These are phyloP conservation scores for Tanacetum coccineum DNA, from an alignment of 129 eudicot genomes.

Conservation along the genomic window DNA sequence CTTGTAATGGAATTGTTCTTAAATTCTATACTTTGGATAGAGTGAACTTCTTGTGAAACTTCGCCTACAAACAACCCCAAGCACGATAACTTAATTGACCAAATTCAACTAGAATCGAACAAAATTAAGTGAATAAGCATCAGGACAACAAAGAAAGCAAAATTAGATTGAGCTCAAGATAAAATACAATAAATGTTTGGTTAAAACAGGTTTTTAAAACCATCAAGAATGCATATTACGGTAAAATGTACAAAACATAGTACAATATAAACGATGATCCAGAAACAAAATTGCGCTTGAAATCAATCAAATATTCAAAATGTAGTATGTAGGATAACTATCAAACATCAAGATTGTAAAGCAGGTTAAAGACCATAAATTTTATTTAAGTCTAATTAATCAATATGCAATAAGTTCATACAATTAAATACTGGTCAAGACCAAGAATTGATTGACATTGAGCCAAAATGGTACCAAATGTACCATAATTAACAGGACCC, in stretches of 20 bases:
- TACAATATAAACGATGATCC: slow-evolving; percentile 10
- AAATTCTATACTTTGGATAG: slow-evolving; percentile 38
- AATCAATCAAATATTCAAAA: slow-evolving; percentile 22
- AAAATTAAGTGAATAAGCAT: slow-evolving; percentile 6
- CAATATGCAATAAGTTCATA: slow-evolving; percentile 15
- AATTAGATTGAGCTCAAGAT: slow-evolving; percentile 19
- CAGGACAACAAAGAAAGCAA: neutral
- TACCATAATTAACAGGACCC: slow-evolving; percentile 13
- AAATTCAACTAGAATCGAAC: neutral
- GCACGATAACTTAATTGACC: slow-evolving; percentile 3
- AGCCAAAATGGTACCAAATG: slow-evolving; percentile 11
- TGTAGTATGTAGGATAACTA: neutral
- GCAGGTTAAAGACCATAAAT: neutral
- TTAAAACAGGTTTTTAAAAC: neutral
- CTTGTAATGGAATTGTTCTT: slow-evolving; percentile 32
- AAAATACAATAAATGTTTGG: neutral
- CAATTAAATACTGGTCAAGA: slow-evolving; percentile 7
- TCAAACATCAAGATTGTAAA: neutral
- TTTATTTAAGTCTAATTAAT: slow-evolving; percentile 10
- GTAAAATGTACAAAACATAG: slow-evolving; percentile 3
- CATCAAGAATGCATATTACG: neutral
- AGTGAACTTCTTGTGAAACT: slow-evolving; percentile 43
- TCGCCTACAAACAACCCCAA: slow-evolving; percentile 53
- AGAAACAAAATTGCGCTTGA: slow-evolving; percentile 7
- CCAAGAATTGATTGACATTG: slow-evolving; percentile 19